Evolutionary conservation across 257 asterid genomes (phyloP).

Genomic region (Fraxinus anomala): DNA sequence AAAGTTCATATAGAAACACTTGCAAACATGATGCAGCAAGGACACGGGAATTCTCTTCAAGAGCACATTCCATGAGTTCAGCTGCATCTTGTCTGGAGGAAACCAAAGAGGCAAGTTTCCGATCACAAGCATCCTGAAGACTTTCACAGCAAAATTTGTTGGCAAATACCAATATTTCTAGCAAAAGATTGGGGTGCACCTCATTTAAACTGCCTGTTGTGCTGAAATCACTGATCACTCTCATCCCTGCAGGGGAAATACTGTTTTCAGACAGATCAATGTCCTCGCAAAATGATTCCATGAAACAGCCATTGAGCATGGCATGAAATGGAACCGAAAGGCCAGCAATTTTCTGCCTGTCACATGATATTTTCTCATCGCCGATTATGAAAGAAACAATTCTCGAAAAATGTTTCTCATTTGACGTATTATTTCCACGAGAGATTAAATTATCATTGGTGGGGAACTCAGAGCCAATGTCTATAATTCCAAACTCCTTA

Average conservation of each 20-base stretch:
- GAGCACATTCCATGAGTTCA: conserved; percentile 88
- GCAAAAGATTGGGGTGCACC: conserved; percentile 54
- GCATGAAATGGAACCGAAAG: conserved; percentile 90
- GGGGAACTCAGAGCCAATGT: conserved; percentile 75
- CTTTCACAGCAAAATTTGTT: conserved; percentile 92
- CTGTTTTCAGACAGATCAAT: conserved; percentile 84
- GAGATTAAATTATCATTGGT: conserved; percentile 27
- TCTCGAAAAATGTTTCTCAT: conserved; percentile 29
- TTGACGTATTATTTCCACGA: conserved; percentile 15
- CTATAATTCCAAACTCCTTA: conserved; percentile 70
- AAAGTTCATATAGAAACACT: conserved; percentile 76
- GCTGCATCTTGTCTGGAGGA: conserved; percentile 77
- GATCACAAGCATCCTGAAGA: conserved; percentile 85
- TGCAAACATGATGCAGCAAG: conserved; percentile 94
- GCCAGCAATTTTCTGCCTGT: conserved; percentile 69
- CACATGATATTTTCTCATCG: conserved; percentile 69
- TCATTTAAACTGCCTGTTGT: conserved; percentile 56
- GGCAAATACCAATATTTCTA: conserved; percentile 89
- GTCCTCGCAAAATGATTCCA: conserved; percentile 71
- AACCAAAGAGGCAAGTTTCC: conserved; percentile 80
- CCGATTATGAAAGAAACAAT: conserved; percentile 68
- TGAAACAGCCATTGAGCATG: conserved; percentile 91
- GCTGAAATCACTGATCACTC: conserved; percentile 60
- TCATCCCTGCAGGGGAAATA: conserved; percentile 75
- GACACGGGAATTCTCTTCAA: conserved; percentile 77